These are phyloP conservation scores for Obba rivulosa DNA, from an alignment of 768 basidiomycete species.

Conservation along the genomic window DNA sequence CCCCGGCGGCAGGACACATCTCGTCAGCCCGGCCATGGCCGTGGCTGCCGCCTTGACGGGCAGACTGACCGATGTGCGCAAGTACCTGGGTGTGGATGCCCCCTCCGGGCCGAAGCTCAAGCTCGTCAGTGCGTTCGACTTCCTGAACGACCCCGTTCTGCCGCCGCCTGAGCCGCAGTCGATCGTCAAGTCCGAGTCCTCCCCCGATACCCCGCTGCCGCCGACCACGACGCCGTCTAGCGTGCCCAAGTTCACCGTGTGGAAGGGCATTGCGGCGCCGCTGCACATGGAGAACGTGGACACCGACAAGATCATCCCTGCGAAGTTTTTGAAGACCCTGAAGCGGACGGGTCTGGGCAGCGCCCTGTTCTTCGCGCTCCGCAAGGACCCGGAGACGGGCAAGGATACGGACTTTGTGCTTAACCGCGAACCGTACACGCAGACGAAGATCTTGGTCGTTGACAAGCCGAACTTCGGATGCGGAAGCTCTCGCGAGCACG, in stretches of 20 bases:
- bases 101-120: slow-evolving; percentile 51
- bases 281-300: slow-evolving; percentile 53
- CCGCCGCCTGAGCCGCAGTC: slow-evolving; percentile 30
- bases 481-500: slow-evolving; percentile 59
- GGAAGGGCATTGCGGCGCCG: slow-evolving; percentile 51
- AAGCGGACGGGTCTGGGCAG: slow-evolving; percentile 58
- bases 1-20: slow-evolving; percentile 57
- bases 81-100: slow-evolving; percentile 34
- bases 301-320: slow-evolving; percentile 65
- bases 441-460: slow-evolving; percentile 50
- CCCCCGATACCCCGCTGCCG: slow-evolving; percentile 18
- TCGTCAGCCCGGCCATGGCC: slow-evolving; percentile 65
- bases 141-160: slow-evolving; percentile 60
- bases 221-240: slow-evolving; percentile 24
- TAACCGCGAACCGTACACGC: slow-evolving; percentile 51
- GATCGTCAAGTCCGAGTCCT: slow-evolving; percentile 12
- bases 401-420: slow-evolving; percentile 55
- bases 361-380: slow-evolving; percentile 50
- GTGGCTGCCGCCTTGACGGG: slow-evolving; percentile 60
- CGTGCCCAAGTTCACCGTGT: slow-evolving; percentile 39
- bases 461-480: slow-evolving; percentile 61
- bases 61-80: slow-evolving; percentile 53
- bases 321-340: slow-evolving; percentile 63
- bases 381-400: slow-evolving; percentile 45
- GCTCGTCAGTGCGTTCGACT: slow-evolving; percentile 64